Evolutionary conservation across 1,284 basidiomycete species (phyloP).

Genomic region (Cystobasidium slooffiae): DNA sequence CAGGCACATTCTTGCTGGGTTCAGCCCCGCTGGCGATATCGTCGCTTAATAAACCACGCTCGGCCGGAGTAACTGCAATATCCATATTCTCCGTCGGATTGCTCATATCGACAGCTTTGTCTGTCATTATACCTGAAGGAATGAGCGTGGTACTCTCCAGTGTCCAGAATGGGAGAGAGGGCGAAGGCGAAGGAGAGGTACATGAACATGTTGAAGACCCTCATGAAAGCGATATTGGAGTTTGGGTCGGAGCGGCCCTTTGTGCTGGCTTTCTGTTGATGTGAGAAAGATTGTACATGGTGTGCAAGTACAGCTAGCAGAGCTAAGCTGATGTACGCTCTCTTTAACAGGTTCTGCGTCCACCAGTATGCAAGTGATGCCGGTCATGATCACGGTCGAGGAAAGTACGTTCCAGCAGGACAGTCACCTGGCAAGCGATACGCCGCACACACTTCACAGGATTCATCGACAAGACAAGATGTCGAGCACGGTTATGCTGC

Average conservation of each 20-base stretch:
- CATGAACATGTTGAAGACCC: constrained; percentile 39
- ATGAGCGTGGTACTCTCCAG: constrained; percentile 29
- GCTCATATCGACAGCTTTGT: constrained; percentile 82
- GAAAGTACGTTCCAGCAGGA: not conserved
- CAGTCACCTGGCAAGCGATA: constrained; percentile 18
- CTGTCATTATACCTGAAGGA: constrained; percentile 83
- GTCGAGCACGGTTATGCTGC: constrained; percentile 22
- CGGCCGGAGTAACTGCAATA: constrained; percentile 17
- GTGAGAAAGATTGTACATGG: constrained; percentile 62
- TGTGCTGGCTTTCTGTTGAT: constrained; percentile 81
- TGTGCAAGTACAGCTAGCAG: no score
- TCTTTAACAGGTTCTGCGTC: constrained; percentile 36
- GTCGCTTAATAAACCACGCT: constrained; percentile 27
- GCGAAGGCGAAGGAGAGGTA: constrained; percentile 29
- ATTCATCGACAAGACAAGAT: not conserved
- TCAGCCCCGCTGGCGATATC: constrained; percentile 72
- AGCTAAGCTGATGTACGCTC: no score
- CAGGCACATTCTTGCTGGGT: constrained; percentile 72
- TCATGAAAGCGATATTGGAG: constrained; percentile 38
- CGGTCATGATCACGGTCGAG: constrained; percentile 13
- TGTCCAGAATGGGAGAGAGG: constrained; percentile 14
- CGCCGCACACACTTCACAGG: not conserved
- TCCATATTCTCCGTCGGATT: constrained; percentile 79
- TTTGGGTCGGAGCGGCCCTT: constrained; percentile 70
- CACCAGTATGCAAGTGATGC: constrained; percentile 38